Evolutionary conservation across 2,329 filamentous ascomycete species (phyloP).

Genomic region (Chrysosphaeria jannelii): DNA sequence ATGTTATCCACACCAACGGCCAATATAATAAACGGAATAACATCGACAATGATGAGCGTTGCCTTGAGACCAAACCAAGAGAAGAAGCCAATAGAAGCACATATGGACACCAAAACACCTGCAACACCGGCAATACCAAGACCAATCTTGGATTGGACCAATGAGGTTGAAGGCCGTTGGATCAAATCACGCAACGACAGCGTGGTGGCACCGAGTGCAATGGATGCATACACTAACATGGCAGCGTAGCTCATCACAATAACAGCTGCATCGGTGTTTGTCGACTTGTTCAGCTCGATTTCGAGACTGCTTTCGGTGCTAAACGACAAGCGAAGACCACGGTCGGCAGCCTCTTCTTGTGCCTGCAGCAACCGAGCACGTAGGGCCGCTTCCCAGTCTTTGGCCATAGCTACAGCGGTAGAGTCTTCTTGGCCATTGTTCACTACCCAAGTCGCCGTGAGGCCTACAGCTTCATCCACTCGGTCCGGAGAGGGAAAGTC

Average conservation of each 20-base stretch:
- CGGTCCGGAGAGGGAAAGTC: conserved; percentile 37
- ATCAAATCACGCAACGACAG: conserved; percentile 49
- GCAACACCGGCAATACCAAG: conserved; percentile 81
- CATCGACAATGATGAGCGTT: conserved; percentile 90
- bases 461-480: conserved; percentile 42
- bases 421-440: conserved; percentile 57
- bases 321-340: conserved; percentile 71
- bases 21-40: conserved; percentile 89
- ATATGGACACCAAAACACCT: conserved; percentile 93
- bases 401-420: conserved; percentile 36
- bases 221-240: conserved; percentile 93
- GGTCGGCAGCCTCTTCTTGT: conserved; percentile 46
- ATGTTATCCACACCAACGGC: conserved; percentile 97
- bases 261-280: conserved; percentile 93
- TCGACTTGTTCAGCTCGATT: conserved; percentile 88
- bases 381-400: conserved; percentile 69
- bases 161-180: conserved; percentile 49
- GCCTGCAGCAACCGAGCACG: conserved; percentile 45
- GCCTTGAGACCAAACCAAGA: conserved; percentile 79
- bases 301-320: conserved; percentile 86
- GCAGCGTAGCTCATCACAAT: conserved; percentile 88
- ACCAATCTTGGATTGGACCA: conserved; percentile 92
- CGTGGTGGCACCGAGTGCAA: conserved; percentile 71
- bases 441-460: conserved; percentile 86
- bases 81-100: conserved; percentile 79